phyloP scores from a whole-genome alignment of 768 basidiomycete species.

The Pleurotus djamor region DNA sequence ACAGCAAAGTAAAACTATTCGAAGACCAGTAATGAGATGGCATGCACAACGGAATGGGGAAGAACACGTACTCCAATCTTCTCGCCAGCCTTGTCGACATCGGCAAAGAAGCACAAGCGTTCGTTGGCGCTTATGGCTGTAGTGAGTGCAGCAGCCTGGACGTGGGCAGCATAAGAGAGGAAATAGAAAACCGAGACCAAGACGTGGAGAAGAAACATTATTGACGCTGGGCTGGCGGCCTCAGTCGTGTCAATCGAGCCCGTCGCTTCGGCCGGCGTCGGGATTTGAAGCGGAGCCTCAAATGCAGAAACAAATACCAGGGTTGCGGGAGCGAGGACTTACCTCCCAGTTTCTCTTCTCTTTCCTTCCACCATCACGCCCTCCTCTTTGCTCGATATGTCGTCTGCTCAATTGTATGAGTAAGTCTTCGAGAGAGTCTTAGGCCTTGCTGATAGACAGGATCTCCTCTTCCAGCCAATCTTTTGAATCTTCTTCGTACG shows the following conservation, averaged over 20 bases:
- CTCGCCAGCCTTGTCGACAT: constrained; percentile 93
- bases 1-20: constrained; percentile 97
- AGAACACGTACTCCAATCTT: constrained; percentile 73
- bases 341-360: background rate
- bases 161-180: constrained; percentile 28
- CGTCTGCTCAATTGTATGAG: constrained; percentile 5
- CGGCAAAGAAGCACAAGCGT: constrained; percentile 90
- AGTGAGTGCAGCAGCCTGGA: constrained; percentile 68
- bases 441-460: background rate
- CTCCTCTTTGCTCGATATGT: background rate
- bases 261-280: background rate
- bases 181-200: constrained; percentile 30
- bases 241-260: background rate
- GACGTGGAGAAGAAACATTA: constrained; percentile 24
- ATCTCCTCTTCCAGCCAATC: background rate
- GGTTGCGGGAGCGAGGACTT: background rate
- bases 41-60: background rate
- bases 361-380: background rate
- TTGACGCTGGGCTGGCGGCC: background rate
- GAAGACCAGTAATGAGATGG: constrained; percentile 10
- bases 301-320: background rate
- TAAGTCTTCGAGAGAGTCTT: background rate
- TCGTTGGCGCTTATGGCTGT: constrained; percentile 79
- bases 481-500: constrained; percentile 4
- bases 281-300: background rate